Evolutionary conservation across 1,284 basidiomycete genomes (phyloP), one percentile per base, ranked within the genome.

Genomic region (Malassezia caprae): DNA sequence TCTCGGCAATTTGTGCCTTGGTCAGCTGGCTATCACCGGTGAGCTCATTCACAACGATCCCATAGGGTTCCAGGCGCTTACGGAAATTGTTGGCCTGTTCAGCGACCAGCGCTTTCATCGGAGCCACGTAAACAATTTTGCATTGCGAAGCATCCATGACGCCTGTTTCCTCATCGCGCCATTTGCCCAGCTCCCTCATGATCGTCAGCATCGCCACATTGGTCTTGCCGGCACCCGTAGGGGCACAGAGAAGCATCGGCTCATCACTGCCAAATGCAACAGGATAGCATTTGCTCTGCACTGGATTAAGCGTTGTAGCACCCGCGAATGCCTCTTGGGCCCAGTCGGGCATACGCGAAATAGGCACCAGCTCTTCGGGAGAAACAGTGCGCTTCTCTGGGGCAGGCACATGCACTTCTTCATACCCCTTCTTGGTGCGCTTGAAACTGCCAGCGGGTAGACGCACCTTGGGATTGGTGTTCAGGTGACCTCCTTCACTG

Each of bases 181-280:
- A 69, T 48, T 73, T 72, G 44, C 63, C 61, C 6, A 73, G 48
- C 57, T 73, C 72, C 53, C 63, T 60, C 40, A 73, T 62, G 24
- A 73, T 71, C 48, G 72, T 71, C 12, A 98, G 80, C 83, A 98
- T 90, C 12, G 94, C 94, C 26, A 96, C 94, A 68, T 99, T 99
- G 28, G 94, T 99, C 90, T 99, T 99, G 64, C 94, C 94, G 4
- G 94, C 94, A 77, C 94, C 94, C 0, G 94, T 98, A 2, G 94
- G 94, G 0, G 94, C 94, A 79, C 94, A 98, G 35, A 98, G 83
- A 27, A 99, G 79, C 65, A 98, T 82, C 0, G 93, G 91, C 65
- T 98, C 91, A 66, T 96, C 90, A 21, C 65, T 63, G 4, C 89
- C 89, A 73, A 96, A 96, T 0, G 93, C 94, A 53, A 90, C 78